Percentiles rank a stretch among this genome's conserved stretches.
Conservation (phyloP, 805 yeast genomes). For the Yarrowia porcina region DNA sequence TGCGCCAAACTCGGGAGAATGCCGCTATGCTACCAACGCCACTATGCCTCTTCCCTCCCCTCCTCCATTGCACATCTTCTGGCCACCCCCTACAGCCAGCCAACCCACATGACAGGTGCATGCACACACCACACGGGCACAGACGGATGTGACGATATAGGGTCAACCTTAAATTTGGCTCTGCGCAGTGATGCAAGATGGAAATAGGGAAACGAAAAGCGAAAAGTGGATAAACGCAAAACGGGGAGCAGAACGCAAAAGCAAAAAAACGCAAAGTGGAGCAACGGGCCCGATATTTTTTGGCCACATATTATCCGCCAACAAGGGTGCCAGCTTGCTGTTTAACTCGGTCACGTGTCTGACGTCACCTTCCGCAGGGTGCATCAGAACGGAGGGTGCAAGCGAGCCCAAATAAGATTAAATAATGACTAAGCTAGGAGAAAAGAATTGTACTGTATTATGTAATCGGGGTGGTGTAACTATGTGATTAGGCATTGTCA, state of each 20-base stretch:
- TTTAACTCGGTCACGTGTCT: slow-evolving; percentile 8
- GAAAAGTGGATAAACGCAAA: slow-evolving; percentile 13
- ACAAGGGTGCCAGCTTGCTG: background rate
- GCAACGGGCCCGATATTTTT: background rate
- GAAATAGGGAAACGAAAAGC: slow-evolving; percentile 1
- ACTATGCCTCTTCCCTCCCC: too few species aligned
- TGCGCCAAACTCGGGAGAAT: too few species aligned
- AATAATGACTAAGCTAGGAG: background rate
- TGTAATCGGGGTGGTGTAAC: too few species aligned
- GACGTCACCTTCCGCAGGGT: background rate
- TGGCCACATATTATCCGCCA: background rate
- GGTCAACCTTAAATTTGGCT: background rate
- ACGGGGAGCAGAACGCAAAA: background rate
- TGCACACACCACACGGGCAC: slow-evolving; percentile 20
- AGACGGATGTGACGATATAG: slow-evolving; percentile 22
- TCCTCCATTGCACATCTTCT: background rate
- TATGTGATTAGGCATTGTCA: too few species aligned
- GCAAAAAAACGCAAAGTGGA: background rate
- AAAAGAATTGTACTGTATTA: too few species aligned
- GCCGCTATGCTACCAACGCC: too few species aligned
- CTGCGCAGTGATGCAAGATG: background rate
- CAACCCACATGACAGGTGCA: slow-evolving; percentile 16
- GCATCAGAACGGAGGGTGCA: background rate
- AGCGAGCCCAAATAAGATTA: background rate
- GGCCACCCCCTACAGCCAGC: too few species aligned